Evolutionary conservation across 2,329 filamentous ascomycete genomes (phyloP).

Genomic region (Claviceps monticola): DNA sequence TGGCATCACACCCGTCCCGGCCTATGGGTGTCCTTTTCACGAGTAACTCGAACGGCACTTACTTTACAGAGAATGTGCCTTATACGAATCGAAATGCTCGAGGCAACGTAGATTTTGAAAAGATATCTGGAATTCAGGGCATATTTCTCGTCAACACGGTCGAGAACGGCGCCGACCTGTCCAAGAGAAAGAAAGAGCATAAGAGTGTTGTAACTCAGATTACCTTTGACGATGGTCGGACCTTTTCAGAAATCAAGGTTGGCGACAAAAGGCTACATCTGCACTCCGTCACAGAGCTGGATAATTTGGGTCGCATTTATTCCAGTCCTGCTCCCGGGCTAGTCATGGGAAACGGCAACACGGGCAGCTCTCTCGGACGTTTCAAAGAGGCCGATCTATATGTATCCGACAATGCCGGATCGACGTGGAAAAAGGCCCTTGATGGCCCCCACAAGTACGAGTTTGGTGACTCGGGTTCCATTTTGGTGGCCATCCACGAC

Average conservation of each 20-base stretch:
- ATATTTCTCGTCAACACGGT: slow-evolving; percentile 85
- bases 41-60: slow-evolving; percentile 94
- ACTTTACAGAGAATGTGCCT: slow-evolving; percentile 82
- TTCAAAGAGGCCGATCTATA: slow-evolving; percentile 69
- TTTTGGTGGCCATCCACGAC: slow-evolving; percentile 72
- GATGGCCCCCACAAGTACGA: slow-evolving; percentile 88
- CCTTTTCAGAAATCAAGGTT: slow-evolving; percentile 59
- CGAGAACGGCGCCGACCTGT: slow-evolving; percentile 68
- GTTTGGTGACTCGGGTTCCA: slow-evolving; percentile 83
- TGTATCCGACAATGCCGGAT: slow-evolving; percentile 80
- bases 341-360: slow-evolving; percentile 89
- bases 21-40: slow-evolving; percentile 84
- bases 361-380: slow-evolving; percentile 55
- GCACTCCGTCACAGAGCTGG: slow-evolving; percentile 78
- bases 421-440: slow-evolving; percentile 64
- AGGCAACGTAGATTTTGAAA: slow-evolving; percentile 88
- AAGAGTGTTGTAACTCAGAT: slow-evolving; percentile 72
- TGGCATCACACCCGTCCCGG: slow-evolving; percentile 49
- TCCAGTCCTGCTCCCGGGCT: slow-evolving; percentile 88
- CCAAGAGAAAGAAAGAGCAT: slow-evolving; percentile 29
- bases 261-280: slow-evolving; percentile 64
- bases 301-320: slow-evolving; percentile 75
- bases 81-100: slow-evolving; percentile 72
- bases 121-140: slow-evolving; percentile 80
- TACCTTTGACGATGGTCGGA: slow-evolving; percentile 89